Evolutionary conservation across 2,329 filamentous ascomycete genomes (phyloP).

Genomic region (Zelopaecilomyces penicillatus): DNA sequence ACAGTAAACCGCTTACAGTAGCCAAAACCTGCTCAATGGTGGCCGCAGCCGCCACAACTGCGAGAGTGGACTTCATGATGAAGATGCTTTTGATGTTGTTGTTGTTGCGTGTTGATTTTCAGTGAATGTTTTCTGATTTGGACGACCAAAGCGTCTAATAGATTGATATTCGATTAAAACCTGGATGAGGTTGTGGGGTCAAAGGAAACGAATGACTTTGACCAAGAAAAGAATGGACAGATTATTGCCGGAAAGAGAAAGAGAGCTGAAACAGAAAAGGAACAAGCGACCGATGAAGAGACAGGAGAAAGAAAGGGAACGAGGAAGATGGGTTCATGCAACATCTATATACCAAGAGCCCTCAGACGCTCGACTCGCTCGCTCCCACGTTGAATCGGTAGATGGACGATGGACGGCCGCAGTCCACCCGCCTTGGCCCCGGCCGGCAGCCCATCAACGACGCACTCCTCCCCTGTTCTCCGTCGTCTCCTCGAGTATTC

Average conservation of each 20-base stretch:
- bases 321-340: constrained; percentile 3
- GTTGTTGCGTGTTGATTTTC: too few relatives aligned
- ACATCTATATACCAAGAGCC: constrained; percentile 21
- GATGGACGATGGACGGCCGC: too few relatives aligned
- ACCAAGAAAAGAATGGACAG: constrained; percentile 22
- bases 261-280: background rate
- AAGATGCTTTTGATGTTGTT: constrained; percentile 10
- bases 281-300: constrained; percentile 5
- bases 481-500: too few relatives aligned
- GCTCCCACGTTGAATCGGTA: too few relatives aligned
- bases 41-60: constrained; percentile 42
- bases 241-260: constrained; percentile 1
- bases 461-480: too few relatives aligned
- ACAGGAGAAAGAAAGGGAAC: background rate
- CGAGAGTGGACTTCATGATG: constrained; percentile 42
- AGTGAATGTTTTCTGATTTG: constrained; percentile 10
- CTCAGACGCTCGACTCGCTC: too few relatives aligned
- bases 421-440: too few relatives aligned
- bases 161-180: constrained; percentile 21
- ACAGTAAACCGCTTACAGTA: constrained; percentile 25
- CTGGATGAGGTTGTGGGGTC: constrained; percentile 19
- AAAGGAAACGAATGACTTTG: constrained; percentile 54
- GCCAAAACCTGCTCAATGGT: constrained; percentile 42
- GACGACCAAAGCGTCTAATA: constrained; percentile 13
- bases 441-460: too few relatives aligned